Evolutionary conservation across 2,329 filamentous ascomycete genomes (phyloP).

Genomic region (Phaeoacremonium minimum): DNA sequence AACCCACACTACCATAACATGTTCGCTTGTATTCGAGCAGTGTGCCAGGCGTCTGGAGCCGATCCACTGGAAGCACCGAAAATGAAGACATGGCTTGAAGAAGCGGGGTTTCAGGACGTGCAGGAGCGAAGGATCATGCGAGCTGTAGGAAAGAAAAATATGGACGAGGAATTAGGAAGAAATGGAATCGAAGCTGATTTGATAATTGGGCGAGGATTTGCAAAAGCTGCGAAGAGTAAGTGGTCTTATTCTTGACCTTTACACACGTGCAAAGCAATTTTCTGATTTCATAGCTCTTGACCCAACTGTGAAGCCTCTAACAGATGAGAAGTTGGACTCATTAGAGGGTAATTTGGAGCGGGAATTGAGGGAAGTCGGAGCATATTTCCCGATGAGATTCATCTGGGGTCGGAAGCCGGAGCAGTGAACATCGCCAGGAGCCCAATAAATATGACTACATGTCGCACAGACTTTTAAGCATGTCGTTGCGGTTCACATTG

Average conservation of each 20-base stretch:
- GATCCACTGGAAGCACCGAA: background rate
- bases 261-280: too few species aligned
- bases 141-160: slow-evolving; percentile 3
- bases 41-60: slow-evolving; percentile 3
- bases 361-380: slow-evolving; percentile 1
- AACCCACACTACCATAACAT: slow-evolving; percentile 5
- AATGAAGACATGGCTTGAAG: slow-evolving; percentile 2
- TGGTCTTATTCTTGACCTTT: too few species aligned
- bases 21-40: slow-evolving; percentile 3
- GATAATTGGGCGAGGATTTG: slow-evolving; percentile 3
- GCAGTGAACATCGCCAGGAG: too few species aligned
- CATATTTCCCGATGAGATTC: slow-evolving; percentile 2
- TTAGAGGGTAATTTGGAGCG: slow-evolving; percentile 1
- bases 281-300: too few species aligned
- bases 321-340: background rate
- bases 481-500: too few species aligned
- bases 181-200: slow-evolving; percentile 1
- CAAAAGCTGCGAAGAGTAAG: slow-evolving; percentile 1
- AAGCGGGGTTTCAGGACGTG: slow-evolving; percentile 3
- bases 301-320: too few species aligned
- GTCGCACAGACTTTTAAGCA: too few species aligned
- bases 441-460: too few species aligned
- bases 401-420: slow-evolving; percentile 12
- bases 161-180: slow-evolving; percentile 2
- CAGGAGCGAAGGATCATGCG: slow-evolving; percentile 2